Evolutionary conservation across 192 early-diverging fungal species (phyloP).

Genomic region (Rhizoclosmatium globosum): DNA sequence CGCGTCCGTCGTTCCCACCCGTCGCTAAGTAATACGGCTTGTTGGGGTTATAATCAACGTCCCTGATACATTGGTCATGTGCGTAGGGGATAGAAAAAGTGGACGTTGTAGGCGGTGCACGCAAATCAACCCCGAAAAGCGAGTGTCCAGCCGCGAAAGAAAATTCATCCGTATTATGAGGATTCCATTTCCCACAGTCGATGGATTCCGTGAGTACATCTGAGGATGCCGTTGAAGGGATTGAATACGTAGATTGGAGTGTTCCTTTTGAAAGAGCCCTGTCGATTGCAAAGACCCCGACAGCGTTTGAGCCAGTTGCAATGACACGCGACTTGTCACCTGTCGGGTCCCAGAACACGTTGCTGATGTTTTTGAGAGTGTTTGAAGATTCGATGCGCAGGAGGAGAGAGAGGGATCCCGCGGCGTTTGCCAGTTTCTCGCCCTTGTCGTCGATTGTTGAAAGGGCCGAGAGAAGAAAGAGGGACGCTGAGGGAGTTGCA

Average conservation of each 20-base stretch:
- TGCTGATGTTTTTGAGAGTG: conserved; percentile 33
- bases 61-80: conserved; percentile 77
- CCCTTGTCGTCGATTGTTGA: conserved; percentile 36
- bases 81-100: conserved; percentile 61
- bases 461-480: conserved; percentile 45
- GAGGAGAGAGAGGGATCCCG: conserved; percentile 44
- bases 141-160: conserved; percentile 66
- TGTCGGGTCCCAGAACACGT: conserved; percentile 62
- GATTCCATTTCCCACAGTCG: conserved; percentile 66
- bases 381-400: conserved; percentile 38
- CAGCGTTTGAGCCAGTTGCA: conserved; percentile 32
- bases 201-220: not conserved
- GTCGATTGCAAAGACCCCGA: conserved; percentile 61
- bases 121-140: conserved; percentile 77
- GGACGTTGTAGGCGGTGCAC: conserved; percentile 53
- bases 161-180: conserved; percentile 64
- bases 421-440: conserved; percentile 40
- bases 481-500: conserved; percentile 28
- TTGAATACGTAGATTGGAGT: conserved; percentile 24
- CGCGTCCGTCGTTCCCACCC: conserved; percentile 84
- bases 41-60: conserved; percentile 89
- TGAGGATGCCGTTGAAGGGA: not conserved
- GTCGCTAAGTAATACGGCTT: conserved; percentile 84
- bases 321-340: conserved; percentile 32
- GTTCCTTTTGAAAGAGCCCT: conserved; percentile 50